Base-by-base conservation (phyloP, 2,329 filamentous ascomycete genomes). In the Bipolaris victoriae region DNA sequence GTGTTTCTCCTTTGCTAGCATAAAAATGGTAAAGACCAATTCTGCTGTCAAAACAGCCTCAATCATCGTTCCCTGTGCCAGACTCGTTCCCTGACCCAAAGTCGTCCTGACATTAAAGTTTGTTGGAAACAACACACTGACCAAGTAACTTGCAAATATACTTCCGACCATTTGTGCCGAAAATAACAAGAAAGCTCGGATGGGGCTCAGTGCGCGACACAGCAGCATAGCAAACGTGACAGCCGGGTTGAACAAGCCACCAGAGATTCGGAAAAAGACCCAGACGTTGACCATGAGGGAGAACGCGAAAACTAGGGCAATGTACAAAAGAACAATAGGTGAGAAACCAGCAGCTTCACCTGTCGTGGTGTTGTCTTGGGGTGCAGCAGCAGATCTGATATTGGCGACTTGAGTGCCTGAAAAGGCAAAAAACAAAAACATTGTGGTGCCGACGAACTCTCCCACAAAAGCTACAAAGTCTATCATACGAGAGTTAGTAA, bases 1-100 rank as follows among this genome's bases (percentile, higher is more conserved):
- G 68, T 91, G 88, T 78, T 92, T 91, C 72, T 91, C 88, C 22
- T 86, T 85, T 0, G 88, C 88, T 41, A 90, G 78, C 83, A 91
- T 88, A 52, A 76, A 72, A 18, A 77, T 75, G 1, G 73, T 76
- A 46, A 77, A 77, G 36, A 77, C 73, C 49, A 77, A 57, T 37
- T 75, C 67, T 0, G 74, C 70, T 0, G 74, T 77, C 15, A 77
- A 55, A 1, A 77, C 57, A 2, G 67, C 66, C 40, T 77, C 80
- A 40, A 82, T 81, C 45, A 75, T 82, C 1, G 82, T 71, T 7
- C 80, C 81, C 26, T 77, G 75, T 15, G 69, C 76, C 44, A 82
- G 58, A 33, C 76, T 77, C 15, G 80, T 81, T 9, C 72, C 70
- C 13, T 63, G 57, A 47, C 75, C 73, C 44, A 82, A 68, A 10